These are phyloP conservation scores for Macrophomina tecta DNA, from an alignment of 2,329 filamentous ascomycete genomes.

Conservation along the genomic window DNA sequence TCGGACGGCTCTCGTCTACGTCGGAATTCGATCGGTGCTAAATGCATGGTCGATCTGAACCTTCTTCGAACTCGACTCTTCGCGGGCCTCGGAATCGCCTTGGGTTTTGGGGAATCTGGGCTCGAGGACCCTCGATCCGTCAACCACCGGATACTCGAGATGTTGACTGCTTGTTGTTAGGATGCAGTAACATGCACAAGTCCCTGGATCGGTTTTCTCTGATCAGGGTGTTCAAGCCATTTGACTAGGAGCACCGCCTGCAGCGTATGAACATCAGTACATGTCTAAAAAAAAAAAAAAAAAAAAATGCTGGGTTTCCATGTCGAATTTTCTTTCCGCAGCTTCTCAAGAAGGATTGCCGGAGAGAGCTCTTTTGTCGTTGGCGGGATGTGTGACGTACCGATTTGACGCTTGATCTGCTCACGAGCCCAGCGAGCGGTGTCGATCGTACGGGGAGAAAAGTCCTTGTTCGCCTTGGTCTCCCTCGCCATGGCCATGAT, in stretches of 20 bases:
- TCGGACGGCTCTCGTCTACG: neutral
- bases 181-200: conserved; percentile 2
- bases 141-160: neutral
- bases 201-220: neutral
- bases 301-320: too few relatives aligned
- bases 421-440: conserved; percentile 97
- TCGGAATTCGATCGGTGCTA: neutral
- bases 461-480: conserved; percentile 87
- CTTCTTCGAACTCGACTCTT: conserved; percentile 7
- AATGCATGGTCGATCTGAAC: neutral
- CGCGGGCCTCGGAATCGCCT: neutral
- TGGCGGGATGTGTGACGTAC: conserved; percentile 31
- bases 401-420: conserved; percentile 90
- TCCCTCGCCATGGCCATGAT: conserved; percentile 89
- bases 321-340: neutral
- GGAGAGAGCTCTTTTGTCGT: too few relatives aligned
- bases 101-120: neutral
- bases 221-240: conserved; percentile 29
- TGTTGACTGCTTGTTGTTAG: neutral
- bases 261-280: neutral
- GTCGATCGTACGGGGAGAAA: conserved; percentile 81
- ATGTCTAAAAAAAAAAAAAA: too few relatives aligned
- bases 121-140: neutral
- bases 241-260: conserved; percentile 27
- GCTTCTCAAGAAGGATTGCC: neutral